Evolutionary conservation across 768 basidiomycete species (phyloP).

Genomic region (Floccularia luteovirens): DNA sequence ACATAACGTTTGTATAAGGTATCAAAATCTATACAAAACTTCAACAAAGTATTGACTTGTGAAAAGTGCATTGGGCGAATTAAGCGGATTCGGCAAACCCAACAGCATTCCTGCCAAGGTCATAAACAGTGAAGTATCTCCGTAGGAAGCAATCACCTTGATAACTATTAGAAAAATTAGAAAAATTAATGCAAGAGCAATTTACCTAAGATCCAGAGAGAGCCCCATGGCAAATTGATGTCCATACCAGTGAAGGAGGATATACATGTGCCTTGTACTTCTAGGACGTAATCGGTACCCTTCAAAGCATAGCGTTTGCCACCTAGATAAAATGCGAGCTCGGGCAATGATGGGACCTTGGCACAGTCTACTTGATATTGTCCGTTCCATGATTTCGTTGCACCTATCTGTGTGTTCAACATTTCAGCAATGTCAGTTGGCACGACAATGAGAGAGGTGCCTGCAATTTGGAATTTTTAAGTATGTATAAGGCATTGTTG

Average conservation of each 20-base stretch:
- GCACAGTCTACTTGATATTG: conserved; percentile 90
- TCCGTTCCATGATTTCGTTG: conserved; percentile 91
- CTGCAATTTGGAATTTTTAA: conserved; percentile 24
- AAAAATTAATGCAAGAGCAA: conserved; percentile 2
- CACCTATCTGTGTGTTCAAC: conserved; percentile 93
- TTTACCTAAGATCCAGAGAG: conserved; percentile 88
- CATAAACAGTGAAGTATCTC: conserved; percentile 89
- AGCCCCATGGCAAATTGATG: conserved; percentile 70
- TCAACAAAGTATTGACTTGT: too few species aligned
- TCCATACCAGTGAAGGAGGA: conserved; percentile 91
- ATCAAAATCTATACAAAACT: too few species aligned
- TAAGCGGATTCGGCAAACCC: conserved; percentile 59
- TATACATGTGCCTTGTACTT: conserved; percentile 90
- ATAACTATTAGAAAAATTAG: conserved; percentile 4
- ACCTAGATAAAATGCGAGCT: conserved; percentile 75
- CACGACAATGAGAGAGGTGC: conserved; percentile 90
- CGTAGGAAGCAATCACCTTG: conserved; percentile 86
- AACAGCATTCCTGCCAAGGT: conserved; percentile 69
- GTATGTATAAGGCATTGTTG: conserved; percentile 1
- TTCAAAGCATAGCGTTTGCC: conserved; percentile 76
- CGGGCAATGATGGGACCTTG: conserved; percentile 78
- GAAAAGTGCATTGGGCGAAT: too few species aligned
- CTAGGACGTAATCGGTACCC: conserved; percentile 82
- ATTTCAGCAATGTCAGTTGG: conserved; percentile 96
- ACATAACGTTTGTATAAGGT: too few species aligned